These are phyloP conservation scores for Cryptococcus sp. DNA, from an alignment of 1,284 basidiomycete genomes.

Conservation along the genomic window DNA sequence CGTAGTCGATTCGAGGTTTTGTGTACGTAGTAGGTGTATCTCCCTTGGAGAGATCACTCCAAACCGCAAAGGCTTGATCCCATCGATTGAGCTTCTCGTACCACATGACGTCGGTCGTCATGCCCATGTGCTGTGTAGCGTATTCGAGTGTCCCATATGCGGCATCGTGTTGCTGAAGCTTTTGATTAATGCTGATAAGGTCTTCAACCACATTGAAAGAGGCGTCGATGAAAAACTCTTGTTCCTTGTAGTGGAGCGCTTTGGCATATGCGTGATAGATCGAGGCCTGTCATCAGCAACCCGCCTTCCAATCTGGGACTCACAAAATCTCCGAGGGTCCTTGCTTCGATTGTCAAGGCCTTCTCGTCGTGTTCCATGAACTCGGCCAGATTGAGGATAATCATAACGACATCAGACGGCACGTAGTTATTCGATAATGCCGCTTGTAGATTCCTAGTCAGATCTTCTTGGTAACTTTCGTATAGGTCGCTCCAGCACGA, in stretches of 20 bases:
- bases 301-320: conserved; percentile 4
- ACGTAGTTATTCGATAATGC: conserved; percentile 78
- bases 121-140: conserved; percentile 59
- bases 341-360: conserved; percentile 86
- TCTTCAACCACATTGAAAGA: conserved; percentile 74
- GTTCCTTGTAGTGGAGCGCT: conserved; percentile 97
- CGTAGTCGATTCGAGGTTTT: conserved; percentile 66
- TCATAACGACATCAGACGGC: conserved; percentile 88
- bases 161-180: conserved; percentile 92
- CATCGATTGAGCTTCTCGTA: conserved; percentile 95
- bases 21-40: conserved; percentile 52
- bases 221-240: conserved; percentile 90
- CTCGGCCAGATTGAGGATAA: conserved; percentile 91
- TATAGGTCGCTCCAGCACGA: conserved; percentile 97
- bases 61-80: conserved; percentile 88
- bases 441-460: conserved; percentile 83
- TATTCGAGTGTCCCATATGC: conserved; percentile 90
- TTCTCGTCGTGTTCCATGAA: conserved; percentile 99
- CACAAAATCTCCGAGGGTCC: conserved; percentile 85
- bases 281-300: conserved; percentile 54
- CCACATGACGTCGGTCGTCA: conserved; percentile 61
- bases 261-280: conserved; percentile 96
- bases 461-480: conserved; percentile 92
- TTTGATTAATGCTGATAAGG: conserved; percentile 95
- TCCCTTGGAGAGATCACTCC: conserved; percentile 48